Evolutionary conservation across 106 monocot genomes (phyloP), one percentile per base, ranked within the genome.

Genomic region (Acorus gramineus): DNA sequence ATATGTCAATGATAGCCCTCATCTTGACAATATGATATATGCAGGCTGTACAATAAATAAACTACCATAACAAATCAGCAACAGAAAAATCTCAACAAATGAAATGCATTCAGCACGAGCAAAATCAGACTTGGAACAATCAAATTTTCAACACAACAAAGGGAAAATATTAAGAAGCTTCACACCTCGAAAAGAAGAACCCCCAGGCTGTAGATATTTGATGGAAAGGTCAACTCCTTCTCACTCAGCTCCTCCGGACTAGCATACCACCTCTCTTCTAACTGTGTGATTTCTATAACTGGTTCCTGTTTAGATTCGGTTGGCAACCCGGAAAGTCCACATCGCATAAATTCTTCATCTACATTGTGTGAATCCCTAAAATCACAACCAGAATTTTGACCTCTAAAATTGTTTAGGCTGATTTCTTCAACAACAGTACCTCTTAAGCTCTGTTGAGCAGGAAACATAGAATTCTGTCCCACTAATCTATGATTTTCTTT

Each of bases 131-230:
- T 28, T 28, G 28, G 28, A 28, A 64, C 6, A 55, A 61, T 58
- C 8, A 13, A 4, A 11, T 68, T 11, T 65, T 54, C 62, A 62
- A 10, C 10, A 44, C 14, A 57, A 56, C 28, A 52, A 44, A 69
- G 5, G 57, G 53, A 14, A 50, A 51, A 63, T 2, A 9, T 3
- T 63, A 59, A 9, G 43, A 4, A 59, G 46, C 52, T 46, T 44
- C 53, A 10, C 63, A 96, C 96, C 91, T 96, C 96, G 79, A 96
- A 96, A 52, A 96, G 52, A 62, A 91, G 85, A 81, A 96, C 85
- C 28, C 96, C 96, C 63, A 91, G 90, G 52, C 79, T 81, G 77
- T 91, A 96, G 53, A 96, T 81, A 64, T 91, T 96, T 60, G 87
- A 82, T 56, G 83, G 62, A 61, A 77, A 68, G 13, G 60, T 9